Evolutionary conservation across 257 asterid genomes (phyloP).

Genomic region (Vinca minor): DNA sequence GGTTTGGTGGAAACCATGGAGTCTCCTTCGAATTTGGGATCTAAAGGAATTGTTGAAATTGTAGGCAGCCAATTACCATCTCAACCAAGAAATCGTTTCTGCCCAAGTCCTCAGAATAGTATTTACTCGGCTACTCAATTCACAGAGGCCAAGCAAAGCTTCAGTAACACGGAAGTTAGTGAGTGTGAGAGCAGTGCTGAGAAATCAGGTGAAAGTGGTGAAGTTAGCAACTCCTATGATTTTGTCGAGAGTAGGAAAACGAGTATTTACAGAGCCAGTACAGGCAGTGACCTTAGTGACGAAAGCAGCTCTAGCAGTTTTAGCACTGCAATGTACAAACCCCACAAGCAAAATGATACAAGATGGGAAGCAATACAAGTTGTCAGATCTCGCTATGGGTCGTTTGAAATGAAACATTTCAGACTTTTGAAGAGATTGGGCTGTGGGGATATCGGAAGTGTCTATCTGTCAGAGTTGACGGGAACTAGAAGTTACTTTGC

Average conservation of each 20-base stretch:
- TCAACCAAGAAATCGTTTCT: constrained; percentile 23
- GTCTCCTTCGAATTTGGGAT: constrained; percentile 14
- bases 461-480: constrained; percentile 47
- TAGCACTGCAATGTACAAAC: constrained; percentile 38
- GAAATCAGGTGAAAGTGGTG: constrained; percentile 48
- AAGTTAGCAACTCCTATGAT: constrained; percentile 37
- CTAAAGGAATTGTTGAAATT: constrained; percentile 22
- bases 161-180: constrained; percentile 40
- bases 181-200: constrained; percentile 30
- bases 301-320: constrained; percentile 60
- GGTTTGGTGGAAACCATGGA: constrained; percentile 29
- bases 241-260: constrained; percentile 42
- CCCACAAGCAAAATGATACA: constrained; percentile 52
- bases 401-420: constrained; percentile 42
- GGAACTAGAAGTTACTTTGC: constrained; percentile 57
- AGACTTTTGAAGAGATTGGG: constrained; percentile 48
- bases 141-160: constrained; percentile 45
- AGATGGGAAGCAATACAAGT: constrained; percentile 64
- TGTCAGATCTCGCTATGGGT: constrained; percentile 38
- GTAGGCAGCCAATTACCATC: constrained; percentile 26
- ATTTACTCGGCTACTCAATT: constrained; percentile 33
- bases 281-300: constrained; percentile 48
- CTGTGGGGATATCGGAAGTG: constrained; percentile 57
- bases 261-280: constrained; percentile 41
- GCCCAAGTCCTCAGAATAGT: constrained; percentile 39